phyloP scores from a whole-genome alignment of 2,329 filamentous ascomycete genomes.

The Penicillium polonicum region DNA sequence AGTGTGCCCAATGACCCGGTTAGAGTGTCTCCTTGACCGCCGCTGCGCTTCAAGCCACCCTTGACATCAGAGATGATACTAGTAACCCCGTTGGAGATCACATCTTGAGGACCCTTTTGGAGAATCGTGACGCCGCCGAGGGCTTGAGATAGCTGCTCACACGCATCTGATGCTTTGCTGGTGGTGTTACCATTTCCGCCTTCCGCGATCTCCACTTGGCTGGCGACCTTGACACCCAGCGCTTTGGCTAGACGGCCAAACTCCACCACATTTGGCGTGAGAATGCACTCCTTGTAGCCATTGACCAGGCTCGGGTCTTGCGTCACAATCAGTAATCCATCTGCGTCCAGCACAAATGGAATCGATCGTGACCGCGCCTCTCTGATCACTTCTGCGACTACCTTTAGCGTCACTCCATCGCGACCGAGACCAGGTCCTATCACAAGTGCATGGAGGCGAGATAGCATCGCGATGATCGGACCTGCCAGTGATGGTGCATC shows the following conservation, averaged over 20 bases:
- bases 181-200: conserved; percentile 43
- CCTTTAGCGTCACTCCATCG: conserved; percentile 85
- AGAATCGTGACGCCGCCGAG: conserved; percentile 87
- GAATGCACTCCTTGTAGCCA: conserved; percentile 78
- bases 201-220: conserved; percentile 37
- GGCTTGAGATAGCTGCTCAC: conserved; percentile 67
- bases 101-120: conserved; percentile 81
- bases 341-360: conserved; percentile 87
- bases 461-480: conserved; percentile 74
- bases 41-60: conserved; percentile 85
- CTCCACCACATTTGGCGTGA: conserved; percentile 95
- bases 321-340: conserved; percentile 78
- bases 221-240: conserved; percentile 62
- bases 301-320: conserved; percentile 71
- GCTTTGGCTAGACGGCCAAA: conserved; percentile 79
- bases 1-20: conserved; percentile 88
- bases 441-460: conserved; percentile 86
- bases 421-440: conserved; percentile 89
- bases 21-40: conserved; percentile 92
- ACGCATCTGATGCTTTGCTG: conserved; percentile 57
- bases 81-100: conserved; percentile 74
- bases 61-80: conserved; percentile 75
- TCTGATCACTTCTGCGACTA: conserved; percentile 72
- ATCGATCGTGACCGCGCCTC: conserved; percentile 70
- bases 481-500: conserved; percentile 61